Evolutionary conservation across 169 alveolate species (phyloP), one percentile per base, ranked within the genome.

Genomic region (Plasmodium yoelii): DNA sequence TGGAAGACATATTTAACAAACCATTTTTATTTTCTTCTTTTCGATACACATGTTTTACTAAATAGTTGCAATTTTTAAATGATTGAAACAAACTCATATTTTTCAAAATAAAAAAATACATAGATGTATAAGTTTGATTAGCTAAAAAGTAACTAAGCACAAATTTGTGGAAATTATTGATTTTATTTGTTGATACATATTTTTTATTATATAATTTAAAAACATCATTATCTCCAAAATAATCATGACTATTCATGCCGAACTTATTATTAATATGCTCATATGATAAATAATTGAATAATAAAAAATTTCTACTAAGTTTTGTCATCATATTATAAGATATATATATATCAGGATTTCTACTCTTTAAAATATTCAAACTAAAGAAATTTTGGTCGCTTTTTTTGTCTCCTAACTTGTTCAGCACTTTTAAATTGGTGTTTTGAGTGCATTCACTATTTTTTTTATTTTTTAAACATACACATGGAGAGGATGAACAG

Each of bases 221-320:
- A 55, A 8, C 49, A 53, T 63, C 63, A 15, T 12, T 5, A 51
- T 61, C 63, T 22, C 88, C 68, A 26, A 61, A 28, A 15, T 49
- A 49, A 12, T 19, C 26, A 61, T 51, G 19, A 9, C n/a, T 15
- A 12, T 44, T 9, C 42, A 34, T 34, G 7, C 42, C 42, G 49
- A 60, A 22, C 63, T 47, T 60, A 12, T 49, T 46, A 46, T 39
- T 47, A 61, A 42, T 19, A 61, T 74, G 15, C 63, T 61, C 47
- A 42, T 61, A 61, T 7, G 88, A 61, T 56, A 26, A 47, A 74
- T 74, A 61, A 74, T 74, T 74, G 8, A 74, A 74, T 3, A 73
- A 74, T 74, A 74, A 55, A 15, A 74, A 61, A 74, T 74, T 74
- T 55, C 88, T 74, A 59, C 74, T 60, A 39, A 74, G 44, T 61